Evolutionary conservation across 2,329 filamentous ascomycete genomes (phyloP).

Genomic region (Westerdykella ornata): DNA sequence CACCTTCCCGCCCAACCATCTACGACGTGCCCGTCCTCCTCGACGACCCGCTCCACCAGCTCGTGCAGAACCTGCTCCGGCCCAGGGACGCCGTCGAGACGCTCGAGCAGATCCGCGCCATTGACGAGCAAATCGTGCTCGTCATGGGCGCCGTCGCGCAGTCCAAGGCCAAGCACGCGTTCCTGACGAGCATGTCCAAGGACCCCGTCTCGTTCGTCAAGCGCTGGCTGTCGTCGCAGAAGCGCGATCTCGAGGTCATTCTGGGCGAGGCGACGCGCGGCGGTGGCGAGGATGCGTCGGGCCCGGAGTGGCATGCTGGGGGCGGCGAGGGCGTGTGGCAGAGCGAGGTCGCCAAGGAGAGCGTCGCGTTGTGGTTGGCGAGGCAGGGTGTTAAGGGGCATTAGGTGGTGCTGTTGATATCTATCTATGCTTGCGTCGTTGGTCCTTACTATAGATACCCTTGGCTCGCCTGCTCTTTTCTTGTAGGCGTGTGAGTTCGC

Average conservation of each 20-base stretch:
- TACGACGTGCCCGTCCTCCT: conserved; percentile 84
- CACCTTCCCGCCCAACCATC: conserved; percentile 65
- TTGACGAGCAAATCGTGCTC: conserved; percentile 81
- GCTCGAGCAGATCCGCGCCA: conserved; percentile 65
- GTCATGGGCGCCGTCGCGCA: conserved; percentile 76
- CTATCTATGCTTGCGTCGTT: neutral
- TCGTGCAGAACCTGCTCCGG: conserved; percentile 47
- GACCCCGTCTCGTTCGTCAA: conserved; percentile 80
- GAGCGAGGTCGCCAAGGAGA: conserved; percentile 54
- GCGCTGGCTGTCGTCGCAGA: conserved; percentile 86
- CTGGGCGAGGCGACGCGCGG: conserved; percentile 69
- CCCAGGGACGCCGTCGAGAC: conserved; percentile 49
- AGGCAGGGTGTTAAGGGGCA: conserved; percentile 28
- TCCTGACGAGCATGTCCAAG: conserved; percentile 69
- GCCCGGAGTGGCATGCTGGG: conserved; percentile 63
- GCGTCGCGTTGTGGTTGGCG: conserved; percentile 55
- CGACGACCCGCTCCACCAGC: conserved; percentile 73
- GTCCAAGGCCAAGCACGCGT: conserved; percentile 84
- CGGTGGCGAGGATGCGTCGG: conserved; percentile 45
- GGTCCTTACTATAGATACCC: no score
- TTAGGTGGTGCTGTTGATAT: conserved; percentile 6
- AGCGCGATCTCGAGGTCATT: conserved; percentile 80
- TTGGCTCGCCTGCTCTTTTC: neutral
- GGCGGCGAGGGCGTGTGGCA: conserved; percentile 59
- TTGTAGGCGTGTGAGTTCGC: no score